Evolutionary conservation across 345 rosid species (phyloP).

Genomic region (Melastoma malabathricum): DNA sequence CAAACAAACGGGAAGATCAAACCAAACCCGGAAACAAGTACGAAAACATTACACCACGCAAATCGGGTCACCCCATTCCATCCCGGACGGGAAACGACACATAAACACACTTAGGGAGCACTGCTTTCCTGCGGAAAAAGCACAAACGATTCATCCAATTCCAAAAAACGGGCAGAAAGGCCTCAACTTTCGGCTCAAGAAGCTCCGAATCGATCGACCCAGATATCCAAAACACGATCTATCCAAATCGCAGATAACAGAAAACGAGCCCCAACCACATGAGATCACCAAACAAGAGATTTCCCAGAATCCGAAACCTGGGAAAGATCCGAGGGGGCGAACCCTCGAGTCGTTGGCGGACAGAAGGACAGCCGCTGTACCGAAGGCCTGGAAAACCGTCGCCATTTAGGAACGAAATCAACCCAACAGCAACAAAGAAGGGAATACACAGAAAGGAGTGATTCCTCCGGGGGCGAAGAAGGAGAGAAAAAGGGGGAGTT

Average conservation of each 20-base stretch:
- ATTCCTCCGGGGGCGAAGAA: constrained; percentile 1
- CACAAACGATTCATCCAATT: too few species aligned
- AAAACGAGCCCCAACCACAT: neutral
- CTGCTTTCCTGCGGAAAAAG: too few species aligned
- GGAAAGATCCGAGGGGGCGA: constrained; percentile 29
- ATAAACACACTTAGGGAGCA: too few species aligned
- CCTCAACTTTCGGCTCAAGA: too few species aligned
- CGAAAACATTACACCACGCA: too few species aligned
- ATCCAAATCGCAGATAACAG: neutral
- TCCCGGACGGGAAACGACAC: too few species aligned
- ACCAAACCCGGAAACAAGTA: too few species aligned
- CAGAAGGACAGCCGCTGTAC: constrained; percentile 38
- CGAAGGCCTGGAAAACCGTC: constrained; percentile 48
- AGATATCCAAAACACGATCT: neutral
- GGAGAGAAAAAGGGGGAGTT: neutral
- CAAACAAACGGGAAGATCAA: too few species aligned
- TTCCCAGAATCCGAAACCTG: constrained; percentile 22
- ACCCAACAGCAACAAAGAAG: neutral
- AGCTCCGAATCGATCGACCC: too few species aligned
- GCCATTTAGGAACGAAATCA: constrained; percentile 21
- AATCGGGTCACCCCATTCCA: too few species aligned
- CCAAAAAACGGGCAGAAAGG: too few species aligned
- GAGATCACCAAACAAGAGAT: neutral
- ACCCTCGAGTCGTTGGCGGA: constrained; percentile 33
- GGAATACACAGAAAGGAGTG: constrained; percentile 5